Conservation (phyloP, 2,329 filamentous ascomycete species). For the Alternaria arbusti region DNA sequence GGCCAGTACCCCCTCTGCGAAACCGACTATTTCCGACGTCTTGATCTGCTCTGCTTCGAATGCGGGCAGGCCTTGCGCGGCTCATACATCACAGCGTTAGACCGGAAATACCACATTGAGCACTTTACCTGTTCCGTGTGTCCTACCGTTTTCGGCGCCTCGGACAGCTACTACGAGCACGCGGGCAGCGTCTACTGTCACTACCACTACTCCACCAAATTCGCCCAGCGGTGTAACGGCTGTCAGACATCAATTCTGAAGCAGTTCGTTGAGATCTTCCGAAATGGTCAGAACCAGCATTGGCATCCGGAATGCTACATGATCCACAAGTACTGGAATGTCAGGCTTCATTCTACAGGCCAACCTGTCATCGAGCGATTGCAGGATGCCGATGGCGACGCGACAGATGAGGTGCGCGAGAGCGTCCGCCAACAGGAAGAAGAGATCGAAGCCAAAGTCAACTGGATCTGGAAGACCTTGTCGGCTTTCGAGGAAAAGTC, state of each 20-base stretch:
- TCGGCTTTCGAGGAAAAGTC: conserved; percentile 98
- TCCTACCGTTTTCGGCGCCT: conserved; percentile 95
- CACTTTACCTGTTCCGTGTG: conserved; percentile 99
- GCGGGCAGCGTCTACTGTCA: conserved; percentile 97
- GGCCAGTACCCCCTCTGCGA: conserved; percentile 95
- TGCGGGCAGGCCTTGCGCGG: conserved; percentile 92
- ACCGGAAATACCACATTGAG: conserved; percentile 96
- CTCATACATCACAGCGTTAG: conserved; percentile 96
- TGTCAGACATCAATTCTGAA: conserved; percentile 97
- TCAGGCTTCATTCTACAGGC: conserved; percentile 68
- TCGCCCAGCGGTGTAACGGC: conserved; percentile 93
- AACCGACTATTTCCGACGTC: conserved; percentile 91
- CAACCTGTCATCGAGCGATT: conserved; percentile 47
- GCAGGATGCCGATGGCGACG: conserved; percentile 56
- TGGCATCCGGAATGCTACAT: conserved; percentile 99
- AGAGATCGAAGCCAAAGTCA: conserved; percentile 96
- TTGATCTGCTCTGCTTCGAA: conserved; percentile 88
- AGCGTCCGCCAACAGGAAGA: conserved; percentile 86
- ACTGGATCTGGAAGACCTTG: conserved; percentile 96
- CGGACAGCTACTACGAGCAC: conserved; percentile 99
- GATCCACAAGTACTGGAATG: conserved; percentile 99
- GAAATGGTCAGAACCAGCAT: conserved; percentile 97
- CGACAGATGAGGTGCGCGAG: conserved; percentile 72
- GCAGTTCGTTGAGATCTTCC: conserved; percentile 98
- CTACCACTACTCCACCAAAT: conserved; percentile 97